Base-by-base conservation (phyloP, 352 stramenopile genomes). In the Phytophthora brassicae region DNA sequence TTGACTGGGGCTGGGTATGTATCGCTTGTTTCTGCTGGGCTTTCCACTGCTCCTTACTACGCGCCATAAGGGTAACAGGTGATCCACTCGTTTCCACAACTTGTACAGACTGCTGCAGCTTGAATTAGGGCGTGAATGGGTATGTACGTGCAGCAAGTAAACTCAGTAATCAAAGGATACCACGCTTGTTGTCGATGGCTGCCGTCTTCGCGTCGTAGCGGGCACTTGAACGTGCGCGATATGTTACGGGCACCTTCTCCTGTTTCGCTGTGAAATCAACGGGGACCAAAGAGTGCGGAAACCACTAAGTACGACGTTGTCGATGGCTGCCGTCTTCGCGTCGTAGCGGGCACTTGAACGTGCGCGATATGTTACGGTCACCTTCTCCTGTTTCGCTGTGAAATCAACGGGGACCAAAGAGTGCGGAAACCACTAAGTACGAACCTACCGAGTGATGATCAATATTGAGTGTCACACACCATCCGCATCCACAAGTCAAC, bases 21-120 rank as follows among this genome's bases (percentile, higher is more conserved):
- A 66, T 33, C 29, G 33, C 56, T 60, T 52, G 62, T 47, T 45
- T 45, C 17, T 71, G 64, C 58, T 75, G 60, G 1, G 71, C 68
- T 20, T 68, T 74, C 67, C 66, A 79, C 67, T 79, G 70, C 33
- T 68, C 54, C 42, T 75, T 77, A 54, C 57, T 79, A 8, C 71
- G 64, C 23, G 68, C 68, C 71, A 77, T 79, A 45, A 6, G 39
- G 39, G 13, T 11, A 19, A 26, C 2, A 52, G 24, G 2, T 29
- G 24, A 39, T 39, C 19, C 16, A 47, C 28, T 64, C 26, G 33
- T 28, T 60, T 47, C 22, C 43, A 64, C 38, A 19, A 39, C 9
- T 28, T 39, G 29, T 52, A 45, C 4, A 14, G 19, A 2, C 39
- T 20, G 8, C 6, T 31, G 52, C 23, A 56, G 19, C 1, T 2